Percentiles rank a stretch among this genome's conserved stretches.
These are phyloP conservation scores for Caryopteris hybrid DNA, from an alignment of 305 asterid genomes.

Conservation along the genomic window DNA sequence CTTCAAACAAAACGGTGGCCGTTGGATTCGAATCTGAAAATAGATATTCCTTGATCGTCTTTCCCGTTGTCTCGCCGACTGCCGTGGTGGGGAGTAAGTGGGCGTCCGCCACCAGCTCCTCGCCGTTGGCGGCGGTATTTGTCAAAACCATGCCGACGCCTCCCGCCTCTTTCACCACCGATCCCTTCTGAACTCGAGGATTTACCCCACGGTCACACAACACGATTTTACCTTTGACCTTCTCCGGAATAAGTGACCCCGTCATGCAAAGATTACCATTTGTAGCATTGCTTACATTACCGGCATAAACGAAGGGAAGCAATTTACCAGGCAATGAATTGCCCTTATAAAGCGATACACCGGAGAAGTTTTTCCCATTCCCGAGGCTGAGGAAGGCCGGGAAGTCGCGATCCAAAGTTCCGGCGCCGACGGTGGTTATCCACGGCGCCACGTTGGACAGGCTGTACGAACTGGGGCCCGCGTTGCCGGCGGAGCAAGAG, in stretches of 20 bases:
- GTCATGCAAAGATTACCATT: conserved; percentile 81
- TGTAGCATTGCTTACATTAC: conserved; percentile 58
- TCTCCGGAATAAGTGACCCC: conserved; percentile 60
- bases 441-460: conserved; percentile 88
- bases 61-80: conserved; percentile 62
- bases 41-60: conserved; percentile 41
- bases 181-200: conserved; percentile 73
- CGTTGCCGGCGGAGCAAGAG: conserved; percentile 95
- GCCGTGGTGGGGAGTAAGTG: conserved; percentile 78
- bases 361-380: conserved; percentile 68
- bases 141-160: conserved; percentile 74
- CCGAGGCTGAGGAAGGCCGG: conserved; percentile 87
- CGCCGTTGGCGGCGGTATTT: conserved; percentile 86
- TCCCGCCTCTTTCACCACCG: conserved; percentile 75
- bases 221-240: conserved; percentile 71
- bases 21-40: conserved; percentile 53
- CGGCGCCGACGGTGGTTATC: conserved; percentile 97
- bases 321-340: conserved; percentile 34
- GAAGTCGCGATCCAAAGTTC: conserved; percentile 87
- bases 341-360: conserved; percentile 76
- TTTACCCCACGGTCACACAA: conserved; percentile 89
- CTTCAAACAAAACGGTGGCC: conserved; percentile 62
- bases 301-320: conserved; percentile 74
- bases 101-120: conserved; percentile 92
- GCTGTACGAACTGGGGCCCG: conserved; percentile 68